phyloP scores from a whole-genome alignment of 2,329 filamentous ascomycete genomes.

The Talaromyces sp. region DNA sequence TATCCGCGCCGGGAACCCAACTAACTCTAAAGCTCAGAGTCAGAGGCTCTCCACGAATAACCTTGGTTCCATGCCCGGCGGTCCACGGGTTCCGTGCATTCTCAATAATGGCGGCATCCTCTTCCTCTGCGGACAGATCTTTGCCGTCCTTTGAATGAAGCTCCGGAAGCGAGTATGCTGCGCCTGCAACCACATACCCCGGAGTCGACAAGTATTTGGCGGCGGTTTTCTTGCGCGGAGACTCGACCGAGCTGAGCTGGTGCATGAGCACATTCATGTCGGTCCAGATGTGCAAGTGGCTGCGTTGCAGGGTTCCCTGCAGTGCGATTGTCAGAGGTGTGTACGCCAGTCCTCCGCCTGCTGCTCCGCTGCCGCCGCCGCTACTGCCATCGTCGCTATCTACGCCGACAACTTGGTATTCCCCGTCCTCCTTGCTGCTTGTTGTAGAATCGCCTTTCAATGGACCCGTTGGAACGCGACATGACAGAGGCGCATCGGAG shows the following conservation, averaged over 20 bases:
- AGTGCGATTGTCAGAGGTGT: slow-evolving; percentile 85
- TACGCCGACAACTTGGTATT: slow-evolving; percentile 33
- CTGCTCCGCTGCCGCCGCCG: slow-evolving; percentile 11
- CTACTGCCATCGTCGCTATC: slow-evolving; percentile 47
- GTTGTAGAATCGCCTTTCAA: slow-evolving; percentile 26
- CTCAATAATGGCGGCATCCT: slow-evolving; percentile 40
- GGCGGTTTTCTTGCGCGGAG: slow-evolving; percentile 24
- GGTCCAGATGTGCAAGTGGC: slow-evolving; percentile 85
- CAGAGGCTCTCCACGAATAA: slow-evolving; percentile 83
- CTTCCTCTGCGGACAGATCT: slow-evolving; percentile 21
- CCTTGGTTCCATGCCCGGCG: slow-evolving; percentile 51
- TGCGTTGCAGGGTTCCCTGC: slow-evolving; percentile 80
- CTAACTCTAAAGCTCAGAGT: slow-evolving; percentile 73
- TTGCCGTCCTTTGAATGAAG: slow-evolving; percentile 46
- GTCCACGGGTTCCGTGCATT: slow-evolving; percentile 44
- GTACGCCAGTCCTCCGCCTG: slow-evolving; percentile 30
- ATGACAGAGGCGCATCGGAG: slow-evolving; percentile 87
- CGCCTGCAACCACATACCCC: slow-evolving; percentile 79
- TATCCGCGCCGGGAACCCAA: slow-evolving; percentile 55
- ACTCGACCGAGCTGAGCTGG: slow-evolving; percentile 28
- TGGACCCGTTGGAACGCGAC: slow-evolving; percentile 79
- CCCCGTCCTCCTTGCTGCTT: slow-evolving; percentile 13
- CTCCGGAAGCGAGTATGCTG: slow-evolving; percentile 78
- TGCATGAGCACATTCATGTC: slow-evolving; percentile 87
- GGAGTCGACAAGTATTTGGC: slow-evolving; percentile 26